Conservation (phyloP, 1,284 basidiomycete species). For the Puccinia coronata region DNA sequence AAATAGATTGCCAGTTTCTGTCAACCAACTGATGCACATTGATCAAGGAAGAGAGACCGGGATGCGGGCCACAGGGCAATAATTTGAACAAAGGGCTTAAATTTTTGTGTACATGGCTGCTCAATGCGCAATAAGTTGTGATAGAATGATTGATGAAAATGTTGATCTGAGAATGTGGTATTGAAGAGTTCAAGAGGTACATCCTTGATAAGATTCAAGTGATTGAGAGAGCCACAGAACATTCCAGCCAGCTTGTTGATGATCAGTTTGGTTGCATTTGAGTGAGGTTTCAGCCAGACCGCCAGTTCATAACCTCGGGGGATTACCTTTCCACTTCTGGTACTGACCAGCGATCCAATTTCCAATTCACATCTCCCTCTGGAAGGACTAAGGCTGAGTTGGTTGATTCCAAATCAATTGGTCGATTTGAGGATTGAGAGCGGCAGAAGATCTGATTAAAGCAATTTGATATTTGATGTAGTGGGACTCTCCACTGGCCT, state of each 20-base stretch:
- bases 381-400: slow-evolving; percentile 70
- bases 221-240: slow-evolving; percentile 88
- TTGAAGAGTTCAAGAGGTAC: slow-evolving; percentile 52
- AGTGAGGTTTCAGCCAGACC: slow-evolving; percentile 5
- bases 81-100: slow-evolving; percentile 92
- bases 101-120: slow-evolving; percentile 92
- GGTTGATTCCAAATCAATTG: slow-evolving; percentile 76
- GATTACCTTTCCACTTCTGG: slow-evolving; percentile 16
- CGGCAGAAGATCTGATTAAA: slow-evolving; percentile 67
- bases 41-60: slow-evolving; percentile 78
- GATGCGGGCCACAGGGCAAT: slow-evolving; percentile 85
- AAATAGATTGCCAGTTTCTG: slow-evolving; percentile 83
- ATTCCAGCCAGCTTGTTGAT: slow-evolving; percentile 84
- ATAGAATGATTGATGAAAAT: slow-evolving; percentile 48
- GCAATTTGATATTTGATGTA: slow-evolving; percentile 5
- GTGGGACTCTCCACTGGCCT: slow-evolving; percentile 6
- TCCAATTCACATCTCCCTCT: slow-evolving; percentile 53
- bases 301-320: slow-evolving; percentile 14
- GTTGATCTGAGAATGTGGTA: slow-evolving; percentile 51
- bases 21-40: slow-evolving; percentile 84
- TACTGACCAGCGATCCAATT: slow-evolving; percentile 50
- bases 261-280: slow-evolving; percentile 69
- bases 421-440: slow-evolving; percentile 81
- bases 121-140: slow-evolving; percentile 71
- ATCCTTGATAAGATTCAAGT: slow-evolving; percentile 55